phyloP scores from a whole-genome alignment of 805 yeast species.

The Lipomyces spencermartinsiae region DNA sequence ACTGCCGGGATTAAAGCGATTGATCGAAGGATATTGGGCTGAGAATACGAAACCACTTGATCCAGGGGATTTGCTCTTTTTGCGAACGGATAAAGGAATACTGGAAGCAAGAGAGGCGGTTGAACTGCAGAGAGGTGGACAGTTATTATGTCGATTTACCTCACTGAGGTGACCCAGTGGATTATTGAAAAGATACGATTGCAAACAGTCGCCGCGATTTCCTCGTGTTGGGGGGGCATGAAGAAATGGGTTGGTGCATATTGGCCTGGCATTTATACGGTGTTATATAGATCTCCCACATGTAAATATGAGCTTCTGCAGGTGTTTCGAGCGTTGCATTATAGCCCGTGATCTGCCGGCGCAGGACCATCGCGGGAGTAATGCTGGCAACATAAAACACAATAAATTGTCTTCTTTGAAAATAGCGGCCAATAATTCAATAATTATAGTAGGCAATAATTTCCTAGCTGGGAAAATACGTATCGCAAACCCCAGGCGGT shows the following conservation, averaged over 20 bases:
- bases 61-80: slow-evolving; percentile 87
- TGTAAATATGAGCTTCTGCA: not conserved
- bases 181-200: not conserved
- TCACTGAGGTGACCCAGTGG: not conserved
- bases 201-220: not conserved
- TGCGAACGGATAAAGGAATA: slow-evolving; percentile 58
- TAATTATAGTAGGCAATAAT: no score
- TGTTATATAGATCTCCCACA: not conserved
- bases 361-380: not conserved
- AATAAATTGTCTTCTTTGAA: no score
- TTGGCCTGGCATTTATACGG: not conserved
- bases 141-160: slow-evolving; percentile 63
- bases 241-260: not conserved
- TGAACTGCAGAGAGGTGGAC: slow-evolving; percentile 70
- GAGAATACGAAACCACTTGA: slow-evolving; percentile 79
- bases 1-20: slow-evolving; percentile 66
- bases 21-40: slow-evolving; percentile 77
- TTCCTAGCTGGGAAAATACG: no score
- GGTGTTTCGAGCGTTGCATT: not conserved
- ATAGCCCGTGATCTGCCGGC: not conserved
- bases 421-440: no score
- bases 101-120: slow-evolving; percentile 90
- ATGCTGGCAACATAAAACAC: not conserved
- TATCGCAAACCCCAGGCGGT: no score
- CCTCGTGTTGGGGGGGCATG: not conserved